Evolutionary conservation across 352 stramenopile genomes (phyloP).

Genomic region (Elongisporangium undulatum): DNA sequence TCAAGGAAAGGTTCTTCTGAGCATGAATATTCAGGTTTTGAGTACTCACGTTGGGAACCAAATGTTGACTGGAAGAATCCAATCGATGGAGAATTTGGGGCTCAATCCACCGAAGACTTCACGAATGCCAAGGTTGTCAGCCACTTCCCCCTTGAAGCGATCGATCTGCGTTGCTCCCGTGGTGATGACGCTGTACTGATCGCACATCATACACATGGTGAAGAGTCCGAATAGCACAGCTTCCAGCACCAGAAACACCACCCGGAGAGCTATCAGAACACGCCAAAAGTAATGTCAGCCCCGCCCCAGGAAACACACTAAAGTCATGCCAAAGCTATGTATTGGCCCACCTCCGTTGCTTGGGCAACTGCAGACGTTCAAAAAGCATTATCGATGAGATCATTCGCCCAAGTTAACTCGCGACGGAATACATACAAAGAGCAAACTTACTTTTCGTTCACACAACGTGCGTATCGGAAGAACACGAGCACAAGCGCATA

Average conservation of each 20-base stretch:
- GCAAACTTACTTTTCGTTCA: constrained; percentile 70
- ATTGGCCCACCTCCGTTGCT: constrained; percentile 39
- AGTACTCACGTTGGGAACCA: constrained; percentile 76
- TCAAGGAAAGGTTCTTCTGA: constrained; percentile 1
- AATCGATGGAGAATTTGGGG: constrained; percentile 60
- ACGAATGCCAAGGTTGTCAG: constrained; percentile 67
- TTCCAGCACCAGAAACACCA: constrained; percentile 87
- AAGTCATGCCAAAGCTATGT: background rate
- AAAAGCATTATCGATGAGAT: constrained; percentile 4
- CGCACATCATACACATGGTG: constrained; percentile 98
- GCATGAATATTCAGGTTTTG: background rate
- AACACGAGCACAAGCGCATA: constrained; percentile 94
- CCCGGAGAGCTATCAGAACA: constrained; percentile 38
- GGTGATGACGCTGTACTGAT: constrained; percentile 97
- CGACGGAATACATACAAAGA: background rate
- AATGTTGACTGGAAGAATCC: constrained; percentile 83
- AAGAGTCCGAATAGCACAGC: constrained; percentile 97
- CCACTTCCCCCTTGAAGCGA: constrained; percentile 90
- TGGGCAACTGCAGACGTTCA: constrained; percentile 38
- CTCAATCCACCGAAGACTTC: constrained; percentile 77
- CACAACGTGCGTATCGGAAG: constrained; percentile 84
- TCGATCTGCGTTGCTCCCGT: constrained; percentile 97
- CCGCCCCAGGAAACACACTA: background rate
- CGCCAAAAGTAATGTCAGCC: background rate
- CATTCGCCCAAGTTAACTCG: background rate